These are phyloP conservation scores for Forsythia suspensa DNA, from an alignment of 257 asterid genomes.

Conservation along the genomic window DNA sequence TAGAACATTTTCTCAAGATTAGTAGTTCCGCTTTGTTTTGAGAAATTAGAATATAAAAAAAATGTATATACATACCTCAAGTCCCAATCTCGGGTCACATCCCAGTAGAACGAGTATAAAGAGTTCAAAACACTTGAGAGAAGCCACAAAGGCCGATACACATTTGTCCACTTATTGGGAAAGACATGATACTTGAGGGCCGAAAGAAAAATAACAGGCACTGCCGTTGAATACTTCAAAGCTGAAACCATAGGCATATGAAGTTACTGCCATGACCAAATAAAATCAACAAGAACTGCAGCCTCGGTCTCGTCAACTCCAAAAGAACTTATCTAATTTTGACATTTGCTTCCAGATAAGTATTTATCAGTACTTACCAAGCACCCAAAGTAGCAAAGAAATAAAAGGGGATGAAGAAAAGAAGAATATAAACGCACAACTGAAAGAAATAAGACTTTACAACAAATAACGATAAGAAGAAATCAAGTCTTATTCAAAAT, in stretches of 20 bases:
- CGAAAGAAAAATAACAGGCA: slow-evolving; percentile 89
- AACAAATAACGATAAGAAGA: not conserved
- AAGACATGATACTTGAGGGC: slow-evolving; percentile 93
- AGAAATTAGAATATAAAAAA: slow-evolving; percentile 11
- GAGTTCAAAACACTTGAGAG: slow-evolving; percentile 82
- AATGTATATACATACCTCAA: slow-evolving; percentile 53
- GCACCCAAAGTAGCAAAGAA: not conserved
- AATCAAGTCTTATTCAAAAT: not conserved
- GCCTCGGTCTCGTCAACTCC: slow-evolving; percentile 14
- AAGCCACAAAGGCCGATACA: slow-evolving; percentile 96
- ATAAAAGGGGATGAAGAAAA: not conserved
- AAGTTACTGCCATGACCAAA: slow-evolving; percentile 29
- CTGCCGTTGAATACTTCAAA: slow-evolving; percentile 88
- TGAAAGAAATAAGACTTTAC: not conserved
- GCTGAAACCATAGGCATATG: slow-evolving; percentile 59
- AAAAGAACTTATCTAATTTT: not conserved
- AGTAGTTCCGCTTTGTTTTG: not conserved
- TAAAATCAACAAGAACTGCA: not conserved
- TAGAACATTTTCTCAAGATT: not conserved
- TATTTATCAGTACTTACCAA: not conserved
- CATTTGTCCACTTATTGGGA: slow-evolving; percentile 71
- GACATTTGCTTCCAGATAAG: not conserved
- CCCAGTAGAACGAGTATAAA: slow-evolving; percentile 96
- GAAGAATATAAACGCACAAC: not conserved
- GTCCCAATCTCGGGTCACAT: slow-evolving; percentile 93